Evolutionary conservation across 2,329 filamentous ascomycete species (phyloP), one percentile per base, ranked within the genome.

Genomic region (Chaetomiaceae sp.): DNA sequence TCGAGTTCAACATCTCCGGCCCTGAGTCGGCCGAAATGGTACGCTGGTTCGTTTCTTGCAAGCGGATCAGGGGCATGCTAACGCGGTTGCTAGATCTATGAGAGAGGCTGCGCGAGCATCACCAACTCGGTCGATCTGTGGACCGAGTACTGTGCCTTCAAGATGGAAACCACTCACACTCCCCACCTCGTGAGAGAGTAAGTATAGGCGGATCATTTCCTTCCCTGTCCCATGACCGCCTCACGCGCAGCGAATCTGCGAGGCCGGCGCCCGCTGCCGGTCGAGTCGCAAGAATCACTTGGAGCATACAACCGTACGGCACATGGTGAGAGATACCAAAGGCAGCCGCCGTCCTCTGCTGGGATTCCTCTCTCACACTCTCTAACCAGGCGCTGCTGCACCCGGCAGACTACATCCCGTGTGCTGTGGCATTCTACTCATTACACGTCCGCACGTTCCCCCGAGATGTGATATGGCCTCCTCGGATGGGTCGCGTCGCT

Each of bases 11-110:
- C 47, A 96, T 99, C 61, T 91, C 91, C 4, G 94, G 94, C 17
- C 95, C 94, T 5, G 94, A 99, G 75, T 92, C 92, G 39, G 94
- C 94, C 50, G 94, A 97, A 71, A 95, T 96, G 88, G 91, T 96
- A 71, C 66, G 80, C 25, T 48, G 50, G 11, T 38, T 20, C 34
- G 22, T 17, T 29, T 44, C 40, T 33, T 37, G 38, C 45, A 4
- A 2, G 5, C 20, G 12, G 5, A 29, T 31, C 38, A 14, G 52
- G 17, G 3, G n/a, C 9, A 45, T 6, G 31, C 25, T 61, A 29
- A 63, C 45, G 25, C 6, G 15, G 22, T 14, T 17, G 6, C 27
- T 63, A 95, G 90, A 85, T 96, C 46, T 99, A 96, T 66, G 94
- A 99, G 74, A 84, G 94, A 69, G 94, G 94, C 62, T 88, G 96